These are phyloP conservation scores for Straminergon stramineum DNA, from an alignment of 225 moss, liverwort and hornwort genomes.

Conservation along the genomic window DNA sequence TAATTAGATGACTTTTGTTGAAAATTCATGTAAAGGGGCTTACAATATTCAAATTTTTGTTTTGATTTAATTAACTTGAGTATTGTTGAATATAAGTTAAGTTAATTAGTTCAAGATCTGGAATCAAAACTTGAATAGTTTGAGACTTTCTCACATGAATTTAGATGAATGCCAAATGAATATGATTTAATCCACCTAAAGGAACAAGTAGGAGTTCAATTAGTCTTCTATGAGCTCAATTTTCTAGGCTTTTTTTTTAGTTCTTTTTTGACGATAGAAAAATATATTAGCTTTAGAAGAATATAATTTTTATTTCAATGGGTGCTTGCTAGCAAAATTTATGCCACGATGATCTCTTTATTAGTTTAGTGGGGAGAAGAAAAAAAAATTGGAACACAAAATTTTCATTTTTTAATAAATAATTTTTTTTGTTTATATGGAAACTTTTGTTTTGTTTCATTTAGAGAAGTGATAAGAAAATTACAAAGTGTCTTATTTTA, in stretches of 20 bases:
- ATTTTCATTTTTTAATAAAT: neutral
- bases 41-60: neutral
- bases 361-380: accelerated
- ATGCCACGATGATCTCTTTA: accelerated
- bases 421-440: too few relatives aligned
- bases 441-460: neutral
- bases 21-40: neutral
- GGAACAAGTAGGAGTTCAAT: accelerated
- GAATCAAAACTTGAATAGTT: neutral
- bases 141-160: neutral
- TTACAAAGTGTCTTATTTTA: neutral
- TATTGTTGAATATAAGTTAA: neutral
- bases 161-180: neutral
- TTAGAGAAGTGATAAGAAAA: neutral
- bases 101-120: neutral
- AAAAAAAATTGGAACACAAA: neutral
- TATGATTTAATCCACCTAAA: accelerated
- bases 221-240: accelerated
- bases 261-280: too few relatives aligned
- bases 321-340: accelerated
- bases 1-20: accelerated
- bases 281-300: accelerated
- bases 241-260: neutral
- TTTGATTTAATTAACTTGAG: too few relatives aligned
- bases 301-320: too few relatives aligned